A percentile compares a stretch with the other conserved stretches of the same genome.
Evolutionary conservation across 2,329 filamentous ascomycete genomes (phyloP).

Genomic region (Neonectria hederae): DNA sequence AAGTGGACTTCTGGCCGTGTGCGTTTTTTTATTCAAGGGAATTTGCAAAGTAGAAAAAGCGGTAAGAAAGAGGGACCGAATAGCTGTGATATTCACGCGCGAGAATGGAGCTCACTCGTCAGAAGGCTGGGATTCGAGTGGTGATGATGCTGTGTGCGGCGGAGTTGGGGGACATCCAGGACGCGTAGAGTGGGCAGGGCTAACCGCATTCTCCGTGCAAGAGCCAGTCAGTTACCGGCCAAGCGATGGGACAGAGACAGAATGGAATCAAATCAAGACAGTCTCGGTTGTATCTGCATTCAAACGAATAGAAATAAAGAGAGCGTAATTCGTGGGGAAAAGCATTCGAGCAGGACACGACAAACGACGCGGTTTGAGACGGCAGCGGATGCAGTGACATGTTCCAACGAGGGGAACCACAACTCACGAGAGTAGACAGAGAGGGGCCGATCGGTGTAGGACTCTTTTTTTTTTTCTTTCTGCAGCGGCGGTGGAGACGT

Average conservation of each 20-base stretch:
- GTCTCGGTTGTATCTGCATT: neutral
- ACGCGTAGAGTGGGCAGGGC: neutral
- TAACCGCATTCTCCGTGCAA: neutral
- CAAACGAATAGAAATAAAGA: neutral
- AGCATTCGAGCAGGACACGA: neutral
- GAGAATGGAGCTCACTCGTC: neutral
- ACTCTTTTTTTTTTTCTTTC: constrained; percentile 1
- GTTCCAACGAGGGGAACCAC: neutral
- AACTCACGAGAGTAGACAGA: neutral
- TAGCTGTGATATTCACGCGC: neutral
- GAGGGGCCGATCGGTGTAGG: constrained; percentile 2
- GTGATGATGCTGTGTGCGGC: neutral
- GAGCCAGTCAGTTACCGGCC: neutral
- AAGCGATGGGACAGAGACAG: neutral
- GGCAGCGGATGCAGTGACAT: neutral
- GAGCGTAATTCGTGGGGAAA: neutral
- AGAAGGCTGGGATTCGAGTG: neutral
- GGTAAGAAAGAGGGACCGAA: neutral
- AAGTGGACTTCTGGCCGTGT: neutral
- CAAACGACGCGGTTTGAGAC: neutral
- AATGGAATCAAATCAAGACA: neutral
- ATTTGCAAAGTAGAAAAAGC: neutral
- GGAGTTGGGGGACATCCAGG: neutral
- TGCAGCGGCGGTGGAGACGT: constrained; percentile 16
- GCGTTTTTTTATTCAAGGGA: neutral